Evolutionary conservation across 768 basidiomycete species (phyloP), one percentile per base, ranked within the genome.

Genomic region (Rossbeevera mucosa): DNA sequence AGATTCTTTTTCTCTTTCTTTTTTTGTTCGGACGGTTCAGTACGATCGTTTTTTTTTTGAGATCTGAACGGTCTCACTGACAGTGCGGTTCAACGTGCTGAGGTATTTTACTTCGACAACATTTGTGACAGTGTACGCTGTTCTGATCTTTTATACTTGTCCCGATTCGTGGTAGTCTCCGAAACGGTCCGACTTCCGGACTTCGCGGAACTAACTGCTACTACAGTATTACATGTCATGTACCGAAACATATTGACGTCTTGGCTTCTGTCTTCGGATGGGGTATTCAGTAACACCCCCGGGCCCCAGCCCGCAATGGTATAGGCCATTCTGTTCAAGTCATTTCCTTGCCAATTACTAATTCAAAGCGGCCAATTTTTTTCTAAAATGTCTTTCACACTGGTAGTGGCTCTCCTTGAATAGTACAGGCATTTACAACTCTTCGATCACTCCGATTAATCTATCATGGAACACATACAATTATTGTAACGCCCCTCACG

Each of bases 401-500:
- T 33, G 20, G 40, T 30, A 65, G 53, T 50, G 47, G n/a, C 44
- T 53, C 24, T 30, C 50, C 20, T 40, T 51, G 40, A 45, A 44
- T 22, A 21, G 25, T 26, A 57, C 55, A n/a, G 76, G 77, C 6
- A 62, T 79, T 25, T 79, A 79, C 59, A 70, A 74, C 43, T 70
- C 75, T 5, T 79, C 77, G 2, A 18, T 62, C 28, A 78, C 78
- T 1, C 77, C 78, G 9, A 49, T 50, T 0, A 30, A 55, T 42
- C 59, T 72, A 11, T 72, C 76, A 0, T 78, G 78, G 78, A 72
- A 77, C 62, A 79, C 76, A 24, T 78, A 79, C 66, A 79, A 79
- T 48, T 79, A 77, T 51, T 79, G 77, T 64, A 79, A 79, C 47
- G 77, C 77, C 0, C 75, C 77, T 0, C 77, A 75, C 48, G 70